phyloP scores from a whole-genome alignment of 495 filamentous ascomycete species.

The Neurospora sp. region DNA sequence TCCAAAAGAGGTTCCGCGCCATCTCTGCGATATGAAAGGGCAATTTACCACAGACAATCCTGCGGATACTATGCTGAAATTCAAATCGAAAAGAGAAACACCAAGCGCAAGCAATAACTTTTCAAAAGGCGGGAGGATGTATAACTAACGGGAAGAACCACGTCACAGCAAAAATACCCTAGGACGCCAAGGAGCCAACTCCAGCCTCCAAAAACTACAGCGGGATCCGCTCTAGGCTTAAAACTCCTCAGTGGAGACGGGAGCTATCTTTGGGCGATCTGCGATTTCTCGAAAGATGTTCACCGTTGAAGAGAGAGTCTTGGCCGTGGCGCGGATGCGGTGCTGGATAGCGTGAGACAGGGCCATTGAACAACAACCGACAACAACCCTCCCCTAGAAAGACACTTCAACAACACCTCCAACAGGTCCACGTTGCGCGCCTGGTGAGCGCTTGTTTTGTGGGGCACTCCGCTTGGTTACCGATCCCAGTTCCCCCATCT shows the following conservation, averaged over 20 bases:
- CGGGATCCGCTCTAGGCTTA: not conserved
- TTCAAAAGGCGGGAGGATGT: not conserved
- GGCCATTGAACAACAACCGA: not conserved
- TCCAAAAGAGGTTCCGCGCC: not conserved
- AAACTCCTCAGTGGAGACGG: not conserved
- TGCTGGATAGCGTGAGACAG: not conserved
- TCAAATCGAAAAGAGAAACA: not conserved
- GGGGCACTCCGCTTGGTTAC: not conserved
- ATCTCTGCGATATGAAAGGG: constrained; percentile 6
- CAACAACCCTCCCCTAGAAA: not conserved
- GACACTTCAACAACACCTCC: not conserved
- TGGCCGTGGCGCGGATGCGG: not conserved
- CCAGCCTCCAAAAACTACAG: too few species aligned
- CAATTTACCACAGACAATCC: not conserved
- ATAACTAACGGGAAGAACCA: not conserved
- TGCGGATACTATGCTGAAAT: not conserved
- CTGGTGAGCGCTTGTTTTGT: not conserved
- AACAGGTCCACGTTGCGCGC: not conserved
- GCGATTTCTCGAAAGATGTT: not conserved
- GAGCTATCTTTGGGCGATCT: not conserved
- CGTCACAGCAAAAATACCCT: not conserved
- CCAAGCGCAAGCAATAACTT: not conserved
- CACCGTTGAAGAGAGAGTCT: not conserved
- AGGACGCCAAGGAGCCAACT: not conserved
- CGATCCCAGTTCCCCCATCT: not conserved